Base-by-base conservation (phyloP, 306 rosid genomes). In the Carpinus fangiana region DNA sequence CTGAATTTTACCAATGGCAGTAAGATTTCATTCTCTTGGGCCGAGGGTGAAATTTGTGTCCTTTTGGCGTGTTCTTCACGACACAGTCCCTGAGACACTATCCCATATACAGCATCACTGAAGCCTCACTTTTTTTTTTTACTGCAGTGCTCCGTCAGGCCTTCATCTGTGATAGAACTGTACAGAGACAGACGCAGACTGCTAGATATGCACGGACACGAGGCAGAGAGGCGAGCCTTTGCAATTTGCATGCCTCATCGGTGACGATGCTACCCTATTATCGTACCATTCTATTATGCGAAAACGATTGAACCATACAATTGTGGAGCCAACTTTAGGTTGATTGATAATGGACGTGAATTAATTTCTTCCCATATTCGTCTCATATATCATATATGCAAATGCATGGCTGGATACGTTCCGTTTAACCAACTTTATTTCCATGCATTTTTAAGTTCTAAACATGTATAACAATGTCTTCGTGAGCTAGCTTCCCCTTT, bases 61-160 rank as follows among this genome's bases (percentile, higher is more conserved):
- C 43, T 36, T 36, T 52, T 65, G 51, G 74, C 83, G 83, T 79
- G 74, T 12, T 31, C 18, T 71, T 71, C 52, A 78, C 82, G 76
- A 17, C 60, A 70, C 53, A 18, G 20, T 60, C 55, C 11, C 45
- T 13, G 46, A 57, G 52, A 43, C 56, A 21, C 2, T 43, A 16
- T 60, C 83, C 8, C 8, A 34, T 59, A 55, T 28, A 67, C 75
- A 46, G 79, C 52, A 17, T 18, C 7, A 65, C 51, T 26, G 13
- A 73, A 80, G 62, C 56, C 53, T 28, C n/a, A 6, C 72, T 70
- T 59, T 36, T 31, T 36, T 23, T 17, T 41, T 68, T 69, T 2
- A 69, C 73, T 69, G 66, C 76, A 56, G 38, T 48, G 52, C 20
- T 41, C 56, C 53, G 64, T 12, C 57, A 77, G 74, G 28, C 61